Percentiles rank a stretch among this genome's conserved stretches.
phyloP scores from a whole-genome alignment of 768 basidiomycete genomes.

The Suillus brevipes region DNA sequence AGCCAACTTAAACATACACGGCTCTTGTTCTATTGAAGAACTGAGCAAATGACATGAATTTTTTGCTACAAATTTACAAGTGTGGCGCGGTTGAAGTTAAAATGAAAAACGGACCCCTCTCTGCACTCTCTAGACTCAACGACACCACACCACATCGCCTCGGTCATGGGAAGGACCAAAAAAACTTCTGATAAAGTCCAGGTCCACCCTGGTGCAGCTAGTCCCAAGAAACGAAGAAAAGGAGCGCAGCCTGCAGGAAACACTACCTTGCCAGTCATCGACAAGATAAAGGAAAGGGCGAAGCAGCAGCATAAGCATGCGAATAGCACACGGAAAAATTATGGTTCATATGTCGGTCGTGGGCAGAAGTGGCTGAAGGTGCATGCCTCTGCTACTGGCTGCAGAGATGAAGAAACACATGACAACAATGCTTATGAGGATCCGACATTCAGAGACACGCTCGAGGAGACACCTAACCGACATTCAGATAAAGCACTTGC shows the following conservation, averaged over 20 bases:
- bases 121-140: not conserved
- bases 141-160: too few species aligned
- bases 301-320: not conserved
- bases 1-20: too few species aligned
- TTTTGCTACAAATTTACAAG: too few species aligned
- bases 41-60: too few species aligned
- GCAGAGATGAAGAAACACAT: not conserved
- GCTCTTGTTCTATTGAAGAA: too few species aligned
- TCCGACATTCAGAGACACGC: not conserved
- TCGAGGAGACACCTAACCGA: not conserved
- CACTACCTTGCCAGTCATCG: not conserved
- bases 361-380: not conserved
- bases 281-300: not conserved
- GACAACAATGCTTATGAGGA: not conserved
- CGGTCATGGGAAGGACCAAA: not conserved
- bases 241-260: not conserved
- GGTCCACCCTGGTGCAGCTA: not conserved
- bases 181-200: not conserved
- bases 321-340: not conserved
- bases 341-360: not conserved
- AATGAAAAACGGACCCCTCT: not conserved
- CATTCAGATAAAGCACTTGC: constrained; percentile 4
- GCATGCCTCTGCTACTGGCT: too few species aligned
- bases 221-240: not conserved
- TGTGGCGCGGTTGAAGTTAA: not conserved